Evolutionary conservation across 257 asterid genomes (phyloP).

Genomic region (Solanum sparsipilum): DNA sequence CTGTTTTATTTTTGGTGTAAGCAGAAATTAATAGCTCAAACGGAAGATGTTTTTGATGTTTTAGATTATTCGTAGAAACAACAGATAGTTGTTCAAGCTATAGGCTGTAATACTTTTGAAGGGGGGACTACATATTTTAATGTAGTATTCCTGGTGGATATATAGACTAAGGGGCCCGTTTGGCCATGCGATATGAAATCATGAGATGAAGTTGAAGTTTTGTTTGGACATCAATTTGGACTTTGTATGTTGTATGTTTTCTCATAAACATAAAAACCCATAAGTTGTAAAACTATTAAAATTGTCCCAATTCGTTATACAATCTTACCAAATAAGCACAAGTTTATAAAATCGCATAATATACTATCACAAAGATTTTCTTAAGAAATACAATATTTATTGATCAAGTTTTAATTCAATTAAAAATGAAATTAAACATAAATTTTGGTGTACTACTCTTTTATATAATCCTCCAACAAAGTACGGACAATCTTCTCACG

Average conservation of each 20-base stretch:
- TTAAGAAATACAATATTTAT: background rate
- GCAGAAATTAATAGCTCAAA: background rate
- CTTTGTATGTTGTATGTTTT: background rate
- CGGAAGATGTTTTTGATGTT: too few relatives aligned
- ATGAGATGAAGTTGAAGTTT: too few relatives aligned
- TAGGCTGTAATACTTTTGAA: background rate
- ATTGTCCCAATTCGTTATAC: background rate
- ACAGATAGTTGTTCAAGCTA: background rate
- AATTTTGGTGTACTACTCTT: background rate
- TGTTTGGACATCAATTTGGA: too few relatives aligned
- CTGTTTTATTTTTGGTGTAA: background rate
- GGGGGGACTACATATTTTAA: background rate
- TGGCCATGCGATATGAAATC: too few relatives aligned
- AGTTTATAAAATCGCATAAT: background rate
- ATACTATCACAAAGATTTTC: background rate
- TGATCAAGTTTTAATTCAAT: background rate
- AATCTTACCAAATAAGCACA: background rate
- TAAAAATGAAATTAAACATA: background rate
- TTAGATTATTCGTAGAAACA: background rate
- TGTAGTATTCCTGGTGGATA: background rate
- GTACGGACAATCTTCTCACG: background rate
- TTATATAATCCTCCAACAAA: background rate
- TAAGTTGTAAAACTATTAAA: background rate
- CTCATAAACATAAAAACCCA: background rate
- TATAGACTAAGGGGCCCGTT: background rate